These are phyloP conservation scores for Bertia moriformis DNA, from an alignment of 2,329 filamentous ascomycete genomes.

Conservation along the genomic window DNA sequence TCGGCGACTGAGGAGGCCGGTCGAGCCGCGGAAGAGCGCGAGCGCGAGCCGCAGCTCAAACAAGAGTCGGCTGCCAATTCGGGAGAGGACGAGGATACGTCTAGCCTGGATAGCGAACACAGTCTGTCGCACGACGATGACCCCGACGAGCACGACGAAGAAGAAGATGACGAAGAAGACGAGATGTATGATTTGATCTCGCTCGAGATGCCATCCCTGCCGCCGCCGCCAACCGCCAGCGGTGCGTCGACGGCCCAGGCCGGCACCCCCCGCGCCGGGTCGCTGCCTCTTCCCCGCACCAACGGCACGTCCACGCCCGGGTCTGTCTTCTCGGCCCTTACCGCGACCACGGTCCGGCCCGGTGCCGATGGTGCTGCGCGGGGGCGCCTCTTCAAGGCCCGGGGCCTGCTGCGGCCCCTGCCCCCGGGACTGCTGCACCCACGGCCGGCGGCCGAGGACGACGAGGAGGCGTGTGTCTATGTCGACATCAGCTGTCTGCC, in stretches of 20 bases:
- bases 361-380: slow-evolving; percentile 55
- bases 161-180: slow-evolving; percentile 64
- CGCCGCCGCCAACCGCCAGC: slow-evolving; percentile 37
- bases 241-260: slow-evolving; percentile 67
- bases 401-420: slow-evolving; percentile 59
- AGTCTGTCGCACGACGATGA: too few relatives aligned
- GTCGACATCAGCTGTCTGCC: slow-evolving; percentile 76
- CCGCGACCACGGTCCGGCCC: slow-evolving; percentile 65
- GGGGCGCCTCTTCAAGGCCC: slow-evolving; percentile 71
- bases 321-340: slow-evolving; percentile 80
- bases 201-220: slow-evolving; percentile 65
- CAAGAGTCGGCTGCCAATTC: slow-evolving; percentile 21
- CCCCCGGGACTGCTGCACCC: slow-evolving; percentile 71
- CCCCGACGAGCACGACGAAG: slow-evolving; percentile 18
- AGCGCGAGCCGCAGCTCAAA: too few relatives aligned
- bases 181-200: slow-evolving; percentile 90
- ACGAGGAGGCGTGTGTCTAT: slow-evolving; percentile 79
- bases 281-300: slow-evolving; percentile 40
- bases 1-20: slow-evolving; percentile 74
- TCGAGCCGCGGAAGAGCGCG: slow-evolving; percentile 39
- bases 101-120: slow-evolving; percentile 43
- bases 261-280: slow-evolving; percentile 62
- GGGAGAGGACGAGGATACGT: slow-evolving; percentile 41
- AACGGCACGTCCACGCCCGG: slow-evolving; percentile 72
- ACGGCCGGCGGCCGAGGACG: slow-evolving; percentile 61